phyloP scores from a whole-genome alignment of 1,139 yeast genomes.

The Taphrina flavorubra region DNA sequence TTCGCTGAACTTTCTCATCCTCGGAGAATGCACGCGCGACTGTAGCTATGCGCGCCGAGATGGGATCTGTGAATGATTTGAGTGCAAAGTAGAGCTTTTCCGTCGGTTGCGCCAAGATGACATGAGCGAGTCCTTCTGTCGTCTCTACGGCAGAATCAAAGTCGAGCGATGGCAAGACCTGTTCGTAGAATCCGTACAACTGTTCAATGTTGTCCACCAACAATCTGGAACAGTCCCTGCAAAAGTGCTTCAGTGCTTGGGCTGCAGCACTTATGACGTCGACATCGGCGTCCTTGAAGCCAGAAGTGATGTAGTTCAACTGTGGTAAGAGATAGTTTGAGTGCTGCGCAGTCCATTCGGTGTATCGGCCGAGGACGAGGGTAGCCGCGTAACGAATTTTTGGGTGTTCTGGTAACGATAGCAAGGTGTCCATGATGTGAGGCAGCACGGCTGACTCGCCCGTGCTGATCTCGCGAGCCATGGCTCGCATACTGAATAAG shows the following conservation, averaged over 20 bases:
- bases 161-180: conserved; percentile 64
- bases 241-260: conserved; percentile 90
- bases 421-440: conserved; percentile 70
- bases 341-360: conserved; percentile 91
- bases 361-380: conserved; percentile 87
- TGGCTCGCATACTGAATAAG: conserved; percentile 83
- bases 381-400: conserved; percentile 92
- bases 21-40: conserved; percentile 46
- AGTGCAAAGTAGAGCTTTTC: conserved; percentile 57
- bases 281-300: conserved; percentile 61
- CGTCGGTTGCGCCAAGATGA: conserved; percentile 64
- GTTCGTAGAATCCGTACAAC: conserved; percentile 73
- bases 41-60: conserved; percentile 45
- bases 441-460: conserved; percentile 76
- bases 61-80: conserved; percentile 69
- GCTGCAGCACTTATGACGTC: conserved; percentile 86
- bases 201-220: conserved; percentile 76
- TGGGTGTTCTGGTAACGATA: conserved; percentile 80
- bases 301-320: conserved; percentile 79
- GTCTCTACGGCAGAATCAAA: conserved; percentile 75
- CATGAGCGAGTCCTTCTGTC: conserved; percentile 89
- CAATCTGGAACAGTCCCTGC: conserved; percentile 82
- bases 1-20: conserved; percentile 55
- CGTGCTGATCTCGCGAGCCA: conserved; percentile 87
- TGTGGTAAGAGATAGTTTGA: conserved; percentile 82